A percentile compares a stretch with the other conserved stretches of the same genome.
phyloP scores from a whole-genome alignment of 768 basidiomycete species.

The Pulveroboletus sp. region DNA sequence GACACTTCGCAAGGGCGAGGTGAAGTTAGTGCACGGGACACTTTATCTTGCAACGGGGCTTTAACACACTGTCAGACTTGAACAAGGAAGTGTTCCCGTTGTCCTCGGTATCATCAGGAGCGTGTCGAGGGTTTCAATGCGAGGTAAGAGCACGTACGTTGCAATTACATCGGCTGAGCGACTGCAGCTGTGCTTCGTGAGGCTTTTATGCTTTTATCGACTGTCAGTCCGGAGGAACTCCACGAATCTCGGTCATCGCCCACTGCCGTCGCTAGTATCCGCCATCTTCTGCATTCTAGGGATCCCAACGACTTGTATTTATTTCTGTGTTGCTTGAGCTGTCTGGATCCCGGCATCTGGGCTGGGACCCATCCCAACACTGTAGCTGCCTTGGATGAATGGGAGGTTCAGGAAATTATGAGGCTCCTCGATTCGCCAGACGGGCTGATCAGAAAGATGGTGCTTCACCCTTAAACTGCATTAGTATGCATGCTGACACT shows the following conservation, averaged over 20 bases:
- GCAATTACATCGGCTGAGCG: conserved; percentile 13
- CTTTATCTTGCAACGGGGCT: neutral
- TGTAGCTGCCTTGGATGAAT: conserved; percentile 55
- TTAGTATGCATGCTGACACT: neutral
- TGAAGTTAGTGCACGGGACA: conserved; percentile 16
- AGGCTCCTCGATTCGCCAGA: conserved; percentile 60
- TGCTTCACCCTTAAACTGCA: conserved; percentile 23
- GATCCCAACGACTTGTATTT: conserved; percentile 59
- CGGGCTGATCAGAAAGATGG: conserved; percentile 52
- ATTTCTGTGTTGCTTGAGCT: conserved; percentile 61
- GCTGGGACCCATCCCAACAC: conserved; percentile 53
- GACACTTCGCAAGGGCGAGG: conserved; percentile 19
- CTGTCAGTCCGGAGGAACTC: conserved; percentile 19
- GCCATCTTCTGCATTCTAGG: conserved; percentile 51
- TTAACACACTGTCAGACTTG: conserved; percentile 20
- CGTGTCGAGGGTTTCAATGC: conserved; percentile 18
- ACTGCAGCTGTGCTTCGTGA: conserved; percentile 30
- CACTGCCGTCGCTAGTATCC: conserved; percentile 43
- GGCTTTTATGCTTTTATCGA: conserved; percentile 30
- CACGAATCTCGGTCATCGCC: conserved; percentile 13
- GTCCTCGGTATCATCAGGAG: conserved; percentile 25
- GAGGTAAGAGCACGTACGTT: conserved; percentile 19
- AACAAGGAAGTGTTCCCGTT: conserved; percentile 13
- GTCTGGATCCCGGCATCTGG: conserved; percentile 58
- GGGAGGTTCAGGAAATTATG: conserved; percentile 74